Percentiles rank a stretch among this genome's conserved stretches.
Conservation (phyloP, 345 rosid species). For the Heritiera littoralis region DNA sequence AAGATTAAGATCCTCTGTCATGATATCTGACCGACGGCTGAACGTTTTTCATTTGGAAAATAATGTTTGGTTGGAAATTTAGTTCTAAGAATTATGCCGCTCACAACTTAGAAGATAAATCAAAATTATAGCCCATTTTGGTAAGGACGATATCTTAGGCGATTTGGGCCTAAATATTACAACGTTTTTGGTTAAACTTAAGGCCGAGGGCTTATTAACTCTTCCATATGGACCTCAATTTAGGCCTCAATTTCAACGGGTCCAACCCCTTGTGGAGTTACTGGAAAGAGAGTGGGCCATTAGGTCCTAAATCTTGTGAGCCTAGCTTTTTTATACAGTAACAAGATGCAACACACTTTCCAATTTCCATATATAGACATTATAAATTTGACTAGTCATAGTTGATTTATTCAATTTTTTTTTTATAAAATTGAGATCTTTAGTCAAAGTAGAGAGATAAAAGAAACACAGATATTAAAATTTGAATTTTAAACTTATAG, state of each 20-base stretch:
- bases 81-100: neutral
- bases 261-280: neutral
- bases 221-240: neutral
- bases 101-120: neutral
- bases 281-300: neutral
- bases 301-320: neutral
- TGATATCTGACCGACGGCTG: neutral
- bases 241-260: neutral
- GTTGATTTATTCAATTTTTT: too few species aligned
- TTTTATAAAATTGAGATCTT: too few species aligned
- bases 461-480: too few species aligned
- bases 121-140: too few species aligned
- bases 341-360: too few species aligned
- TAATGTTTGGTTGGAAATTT: neutral
- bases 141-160: neutral
- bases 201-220: neutral
- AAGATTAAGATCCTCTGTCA: neutral
- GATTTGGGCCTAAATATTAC: neutral
- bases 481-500: too few species aligned
- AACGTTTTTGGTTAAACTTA: neutral
- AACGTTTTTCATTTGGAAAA: neutral
- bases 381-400: too few species aligned
- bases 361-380: too few species aligned
- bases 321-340: neutral
- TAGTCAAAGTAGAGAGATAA: too few species aligned